phyloP scores from a whole-genome alignment of 2,329 filamentous ascomycete species.

The Penicillium sp. region DNA sequence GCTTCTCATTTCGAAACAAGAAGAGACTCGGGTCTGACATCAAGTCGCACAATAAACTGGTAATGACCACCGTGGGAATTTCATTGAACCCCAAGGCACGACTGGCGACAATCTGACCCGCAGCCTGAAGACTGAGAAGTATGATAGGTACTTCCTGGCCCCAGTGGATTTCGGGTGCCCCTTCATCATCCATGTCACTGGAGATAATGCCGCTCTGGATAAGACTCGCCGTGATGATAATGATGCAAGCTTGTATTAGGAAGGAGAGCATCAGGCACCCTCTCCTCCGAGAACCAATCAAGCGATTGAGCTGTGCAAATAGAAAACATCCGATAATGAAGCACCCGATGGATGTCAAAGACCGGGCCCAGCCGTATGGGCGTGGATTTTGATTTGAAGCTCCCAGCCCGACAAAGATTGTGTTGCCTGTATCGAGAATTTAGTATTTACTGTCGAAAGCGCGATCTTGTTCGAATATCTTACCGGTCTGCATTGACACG shows the following conservation, averaged over 20 bases:
- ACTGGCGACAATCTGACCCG: constrained; percentile 29
- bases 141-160: constrained; percentile 23
- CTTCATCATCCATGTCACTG: constrained; percentile 7
- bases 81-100: constrained; percentile 26
- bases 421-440: constrained; percentile 33
- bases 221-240: constrained; percentile 26
- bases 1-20: constrained; percentile 24
- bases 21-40: constrained; percentile 28
- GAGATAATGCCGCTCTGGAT: constrained; percentile 24
- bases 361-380: constrained; percentile 42
- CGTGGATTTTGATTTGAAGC: constrained; percentile 38
- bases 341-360: constrained; percentile 41
- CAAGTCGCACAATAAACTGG: constrained; percentile 29
- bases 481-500: constrained; percentile 39
- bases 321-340: constrained; percentile 40
- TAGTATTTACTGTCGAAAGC: no score
- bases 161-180: constrained; percentile 12
- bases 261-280: constrained; percentile 27
- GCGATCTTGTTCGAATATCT: no score
- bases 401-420: constrained; percentile 42
- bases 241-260: constrained; percentile 24
- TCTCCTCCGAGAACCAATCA: constrained; percentile 20
- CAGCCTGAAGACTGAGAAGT: constrained; percentile 28
- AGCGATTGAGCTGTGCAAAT: constrained; percentile 36
- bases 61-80: constrained; percentile 31